These are phyloP conservation scores for Physcomitrium patens DNA, from an alignment of 225 moss, liverwort and hornwort genomes.

Conservation along the genomic window DNA sequence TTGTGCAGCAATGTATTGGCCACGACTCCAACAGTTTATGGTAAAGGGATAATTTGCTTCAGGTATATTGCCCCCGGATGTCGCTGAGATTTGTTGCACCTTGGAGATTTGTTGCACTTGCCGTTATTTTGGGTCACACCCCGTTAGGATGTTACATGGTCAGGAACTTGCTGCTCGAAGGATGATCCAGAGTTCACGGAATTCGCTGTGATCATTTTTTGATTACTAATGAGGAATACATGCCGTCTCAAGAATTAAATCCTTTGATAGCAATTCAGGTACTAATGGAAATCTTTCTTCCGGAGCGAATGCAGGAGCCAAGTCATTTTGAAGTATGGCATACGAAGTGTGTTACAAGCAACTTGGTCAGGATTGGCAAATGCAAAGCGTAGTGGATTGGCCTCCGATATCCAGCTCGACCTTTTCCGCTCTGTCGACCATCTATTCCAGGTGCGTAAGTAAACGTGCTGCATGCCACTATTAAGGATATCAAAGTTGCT, in stretches of 20 bases:
- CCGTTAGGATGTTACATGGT: constrained; percentile 1
- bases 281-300: constrained; percentile 9
- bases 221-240: background rate
- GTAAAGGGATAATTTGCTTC: constrained; percentile 71
- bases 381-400: constrained; percentile 42
- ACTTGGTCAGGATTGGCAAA: constrained; percentile 49
- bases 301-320: constrained; percentile 51
- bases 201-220: background rate
- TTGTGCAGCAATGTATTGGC: constrained; percentile 35
- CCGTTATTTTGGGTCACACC: background rate
- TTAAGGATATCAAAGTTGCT: constrained; percentile 8
- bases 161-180: background rate
- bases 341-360: constrained; percentile 63
- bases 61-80: constrained; percentile 41
- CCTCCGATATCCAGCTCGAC: constrained; percentile 52
- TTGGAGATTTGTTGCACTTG: background rate
- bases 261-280: constrained; percentile 6
- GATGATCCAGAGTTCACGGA: constrained; percentile 5
- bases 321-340: constrained; percentile 55
- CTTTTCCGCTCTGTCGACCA: constrained; percentile 59
- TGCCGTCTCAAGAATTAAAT: background rate
- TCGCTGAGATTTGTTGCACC: background rate
- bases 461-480: background rate
- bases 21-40: constrained; percentile 63
- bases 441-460: constrained; percentile 52